Evolutionary conservation across 164 flowering plant genomes (phyloP).

Genomic region (Vitis cinerea): DNA sequence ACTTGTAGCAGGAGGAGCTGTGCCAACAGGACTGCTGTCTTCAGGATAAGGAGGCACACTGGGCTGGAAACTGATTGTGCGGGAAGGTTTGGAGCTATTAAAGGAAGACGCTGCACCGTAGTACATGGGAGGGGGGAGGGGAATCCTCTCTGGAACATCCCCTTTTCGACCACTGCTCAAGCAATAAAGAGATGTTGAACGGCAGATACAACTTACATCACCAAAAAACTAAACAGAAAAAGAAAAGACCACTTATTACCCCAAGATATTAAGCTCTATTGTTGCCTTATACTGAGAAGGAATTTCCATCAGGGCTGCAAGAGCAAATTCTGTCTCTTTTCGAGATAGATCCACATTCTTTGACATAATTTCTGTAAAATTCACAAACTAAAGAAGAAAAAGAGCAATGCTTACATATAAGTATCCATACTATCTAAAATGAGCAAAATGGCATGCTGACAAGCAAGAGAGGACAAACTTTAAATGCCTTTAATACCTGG

Average conservation of each 20-base stretch:
- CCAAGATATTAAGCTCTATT: conserved; percentile 64
- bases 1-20: conserved; percentile 59
- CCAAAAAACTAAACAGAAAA: not conserved
- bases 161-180: conserved; percentile 47
- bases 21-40: conserved; percentile 19
- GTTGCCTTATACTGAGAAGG: conserved; percentile 91
- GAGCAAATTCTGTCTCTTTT: conserved; percentile 90
- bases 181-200: conserved; percentile 1
- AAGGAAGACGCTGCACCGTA: conserved; percentile 26
- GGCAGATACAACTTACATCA: not conserved
- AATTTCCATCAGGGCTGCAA: conserved; percentile 85
- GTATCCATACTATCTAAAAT: not conserved
- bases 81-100: conserved; percentile 41
- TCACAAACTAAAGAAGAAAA: conserved; percentile 62
- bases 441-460: not conserved
- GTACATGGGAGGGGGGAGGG: conserved; percentile 78
- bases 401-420: not conserved
- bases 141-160: conserved; percentile 45
- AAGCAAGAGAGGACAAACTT: not conserved
- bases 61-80: conserved; percentile 40
- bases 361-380: conserved; percentile 86
- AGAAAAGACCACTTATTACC: conserved; percentile 38
- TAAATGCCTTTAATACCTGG: conserved; percentile 31
- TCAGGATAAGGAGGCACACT: conserved; percentile 37
- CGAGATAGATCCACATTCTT: conserved; percentile 41